Evolutionary conservation across 1,284 basidiomycete species (phyloP).

Genomic region (Rhodotorula sp.): DNA sequence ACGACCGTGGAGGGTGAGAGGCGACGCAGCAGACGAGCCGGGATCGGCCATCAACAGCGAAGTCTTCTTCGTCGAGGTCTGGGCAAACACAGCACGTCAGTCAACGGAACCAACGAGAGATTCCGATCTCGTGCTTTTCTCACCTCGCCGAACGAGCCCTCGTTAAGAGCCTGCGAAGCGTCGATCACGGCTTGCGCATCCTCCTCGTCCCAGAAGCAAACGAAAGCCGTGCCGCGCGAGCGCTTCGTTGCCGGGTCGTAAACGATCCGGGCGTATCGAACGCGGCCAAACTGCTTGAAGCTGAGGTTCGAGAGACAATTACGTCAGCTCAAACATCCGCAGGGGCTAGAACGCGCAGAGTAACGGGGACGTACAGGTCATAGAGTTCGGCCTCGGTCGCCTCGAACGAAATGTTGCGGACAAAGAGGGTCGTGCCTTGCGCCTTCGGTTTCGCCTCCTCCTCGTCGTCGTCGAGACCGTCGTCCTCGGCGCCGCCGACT

Average conservation of each 20-base stretch:
- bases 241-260: slow-evolving; percentile 80
- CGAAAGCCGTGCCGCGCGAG: slow-evolving; percentile 92
- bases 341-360: no score
- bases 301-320: slow-evolving; percentile 51
- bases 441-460: slow-evolving; percentile 54
- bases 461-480: slow-evolving; percentile 36
- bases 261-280: slow-evolving; percentile 91
- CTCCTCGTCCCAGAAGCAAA: slow-evolving; percentile 93
- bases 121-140: background rate
- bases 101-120: background rate
- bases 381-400: slow-evolving; percentile 88
- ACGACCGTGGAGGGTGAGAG: slow-evolving; percentile 85
- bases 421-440: slow-evolving; percentile 72
- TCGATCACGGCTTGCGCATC: slow-evolving; percentile 83
- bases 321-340: background rate
- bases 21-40: slow-evolving; percentile 76
- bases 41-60: slow-evolving; percentile 95
- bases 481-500: slow-evolving; percentile 34
- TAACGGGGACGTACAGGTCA: slow-evolving; percentile 61
- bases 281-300: slow-evolving; percentile 85
- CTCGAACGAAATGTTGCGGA: slow-evolving; percentile 90
- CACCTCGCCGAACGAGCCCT: slow-evolving; percentile 38
- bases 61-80: slow-evolving; percentile 40
- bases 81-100: background rate
- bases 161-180: slow-evolving; percentile 64